Evolutionary conservation across 2,329 filamentous ascomycete species (phyloP).

Genomic region (Nemania serpens): DNA sequence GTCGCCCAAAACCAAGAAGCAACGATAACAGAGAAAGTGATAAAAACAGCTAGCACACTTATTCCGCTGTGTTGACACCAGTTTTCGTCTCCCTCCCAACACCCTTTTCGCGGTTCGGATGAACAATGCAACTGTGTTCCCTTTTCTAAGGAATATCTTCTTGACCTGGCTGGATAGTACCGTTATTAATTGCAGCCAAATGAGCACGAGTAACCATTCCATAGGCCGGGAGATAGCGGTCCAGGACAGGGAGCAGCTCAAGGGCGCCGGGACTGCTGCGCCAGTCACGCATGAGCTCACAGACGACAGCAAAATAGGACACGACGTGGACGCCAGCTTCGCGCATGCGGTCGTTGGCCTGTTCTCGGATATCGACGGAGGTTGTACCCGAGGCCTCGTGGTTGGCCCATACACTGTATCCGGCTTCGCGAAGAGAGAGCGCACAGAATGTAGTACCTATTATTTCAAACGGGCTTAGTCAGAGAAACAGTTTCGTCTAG

Average conservation of each 20-base stretch:
- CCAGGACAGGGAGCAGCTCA: conserved; percentile 66
- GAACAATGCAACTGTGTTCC: neutral
- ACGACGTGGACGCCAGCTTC: conserved; percentile 68
- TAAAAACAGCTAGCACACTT: too few relatives aligned
- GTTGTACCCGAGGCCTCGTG: conserved; percentile 73
- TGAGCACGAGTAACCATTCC: conserved; percentile 66
- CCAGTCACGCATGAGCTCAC: conserved; percentile 75
- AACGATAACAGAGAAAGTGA: too few relatives aligned
- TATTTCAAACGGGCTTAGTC: neutral
- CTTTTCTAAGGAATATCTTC: conserved; percentile 34
- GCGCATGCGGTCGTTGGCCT: conserved; percentile 70
- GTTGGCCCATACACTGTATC: conserved; percentile 76
- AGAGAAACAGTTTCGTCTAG: neutral
- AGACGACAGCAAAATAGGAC: conserved; percentile 65
- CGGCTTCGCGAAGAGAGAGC: conserved; percentile 70
- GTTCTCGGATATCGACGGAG: conserved; percentile 61
- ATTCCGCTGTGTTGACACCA: too few relatives aligned
- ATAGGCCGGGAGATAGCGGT: conserved; percentile 68
- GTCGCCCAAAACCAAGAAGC: too few relatives aligned
- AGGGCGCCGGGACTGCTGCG: conserved; percentile 56
- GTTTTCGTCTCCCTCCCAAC: too few relatives aligned
- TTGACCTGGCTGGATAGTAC: conserved; percentile 64
- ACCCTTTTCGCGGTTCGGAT: too few relatives aligned
- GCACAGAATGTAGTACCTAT: conserved; percentile 69
- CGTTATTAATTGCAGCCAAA: conserved; percentile 63